Evolutionary conservation across 345 rosid species (phyloP), one percentile per base, ranked within the genome.

Genomic region (Chamaenerion angustifolium): DNA sequence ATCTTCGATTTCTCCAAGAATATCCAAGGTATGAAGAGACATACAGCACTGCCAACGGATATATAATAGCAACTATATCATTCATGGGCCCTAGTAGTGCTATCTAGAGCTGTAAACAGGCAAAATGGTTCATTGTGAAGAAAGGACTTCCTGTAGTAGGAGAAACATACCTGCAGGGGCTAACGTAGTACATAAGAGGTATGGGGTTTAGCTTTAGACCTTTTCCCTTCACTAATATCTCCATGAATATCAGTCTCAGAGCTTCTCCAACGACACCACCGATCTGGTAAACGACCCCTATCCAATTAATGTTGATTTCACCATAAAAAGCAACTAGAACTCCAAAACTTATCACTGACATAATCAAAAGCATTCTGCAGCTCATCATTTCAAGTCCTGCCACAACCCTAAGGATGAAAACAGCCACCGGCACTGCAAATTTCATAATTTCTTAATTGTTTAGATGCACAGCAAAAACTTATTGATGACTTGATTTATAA

Each of bases 211-310:
- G 45, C 57, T 86, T 90, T 65, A 90, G 75, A 57, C 98, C 98
- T 70, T 90, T 90, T 66, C 86, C 70, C 76, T 90, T 90, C 40
- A 90, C 98, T 52, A 90, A 68, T 64, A 90, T 73, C 66, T 90
- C 95, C 98, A 90, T 90, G 75, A 81, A 86, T 45, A 90, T 83
- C 43, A 90, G 92, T 65, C 75, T 77, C 31, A 86, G 64, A 63
- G 98, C 92, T 74, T 90, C n/a, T n/a, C n/a, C n/a, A n/a, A n/a
- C n/a, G n/a, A n/a, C n/a, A n/a, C n/a, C n/a, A n/a, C n/a, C n/a
- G 95, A 90, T 90, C 72, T 90, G 98, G 63, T 90, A 90, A 56
- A 86, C 88, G 64, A 90, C 98, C 54, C 98, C 98, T 37, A 90
- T 67, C 98, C 95, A 90, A 73, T 49, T 90, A 56, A 90, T 90